These are phyloP conservation scores for Aschersonia sp. DNA, from an alignment of 2,329 filamentous ascomycete genomes.

Conservation along the genomic window DNA sequence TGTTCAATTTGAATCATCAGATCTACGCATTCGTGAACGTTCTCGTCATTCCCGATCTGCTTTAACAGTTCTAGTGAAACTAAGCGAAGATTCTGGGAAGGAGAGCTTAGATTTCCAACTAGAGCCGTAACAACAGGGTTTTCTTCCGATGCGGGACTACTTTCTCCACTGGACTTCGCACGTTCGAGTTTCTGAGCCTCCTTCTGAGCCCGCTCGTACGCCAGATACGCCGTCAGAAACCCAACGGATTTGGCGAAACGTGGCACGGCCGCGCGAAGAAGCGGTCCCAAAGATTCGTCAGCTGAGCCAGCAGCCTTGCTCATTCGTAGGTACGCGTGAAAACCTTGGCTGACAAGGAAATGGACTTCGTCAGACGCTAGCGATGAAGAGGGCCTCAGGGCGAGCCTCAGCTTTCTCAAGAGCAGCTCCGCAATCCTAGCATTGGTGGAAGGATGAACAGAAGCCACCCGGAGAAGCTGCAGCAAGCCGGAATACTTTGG, in stretches of 20 bases:
- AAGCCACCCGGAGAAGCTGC: constrained; percentile 44
- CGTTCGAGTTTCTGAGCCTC: constrained; percentile 6
- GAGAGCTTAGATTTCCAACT: constrained; percentile 57
- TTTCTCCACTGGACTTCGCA: constrained; percentile 23
- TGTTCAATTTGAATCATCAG: constrained; percentile 69
- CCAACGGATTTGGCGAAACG: constrained; percentile 49
- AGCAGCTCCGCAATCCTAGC: constrained; percentile 52
- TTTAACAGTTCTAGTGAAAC: constrained; percentile 60
- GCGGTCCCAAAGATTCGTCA: constrained; percentile 46
- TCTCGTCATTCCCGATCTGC: constrained; percentile 27
- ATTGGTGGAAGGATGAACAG: constrained; percentile 51
- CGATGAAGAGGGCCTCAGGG: constrained; percentile 44
- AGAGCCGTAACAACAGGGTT: constrained; percentile 50
- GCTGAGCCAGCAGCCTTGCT: constrained; percentile 41
- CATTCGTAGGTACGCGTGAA: constrained; percentile 57
- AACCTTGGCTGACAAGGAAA: constrained; percentile 63
- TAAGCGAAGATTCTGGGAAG: constrained; percentile 61
- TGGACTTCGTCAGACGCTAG: constrained; percentile 48
- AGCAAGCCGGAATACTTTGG: constrained; percentile 55
- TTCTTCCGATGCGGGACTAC: constrained; percentile 29
- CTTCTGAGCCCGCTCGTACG: constrained; percentile 32
- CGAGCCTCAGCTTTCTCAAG: constrained; percentile 50
- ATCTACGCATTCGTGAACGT: constrained; percentile 14
- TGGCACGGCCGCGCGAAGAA: constrained; percentile 51
- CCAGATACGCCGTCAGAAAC: constrained; percentile 49